phyloP scores from a whole-genome alignment of 2,329 filamentous ascomycete species.

The Akanthomyces muscarius region DNA sequence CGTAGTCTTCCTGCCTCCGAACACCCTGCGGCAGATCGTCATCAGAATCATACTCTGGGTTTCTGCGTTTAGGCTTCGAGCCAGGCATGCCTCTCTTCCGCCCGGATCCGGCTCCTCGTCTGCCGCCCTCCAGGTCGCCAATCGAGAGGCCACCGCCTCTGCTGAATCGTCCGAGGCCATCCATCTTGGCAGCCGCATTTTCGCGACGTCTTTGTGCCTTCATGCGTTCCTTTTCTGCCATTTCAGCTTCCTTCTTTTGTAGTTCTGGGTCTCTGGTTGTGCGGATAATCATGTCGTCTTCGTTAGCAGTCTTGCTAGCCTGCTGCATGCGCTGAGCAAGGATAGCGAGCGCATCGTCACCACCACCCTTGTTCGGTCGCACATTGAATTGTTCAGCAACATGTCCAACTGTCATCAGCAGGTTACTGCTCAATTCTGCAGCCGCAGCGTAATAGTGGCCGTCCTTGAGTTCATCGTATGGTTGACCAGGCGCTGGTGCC shows the following conservation, averaged over 20 bases:
- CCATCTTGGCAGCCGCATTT: constrained; percentile 61
- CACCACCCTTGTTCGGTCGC: constrained; percentile 60
- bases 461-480: constrained; percentile 64
- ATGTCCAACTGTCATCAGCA: constrained; percentile 71
- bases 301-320: constrained; percentile 53
- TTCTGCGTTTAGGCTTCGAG: constrained; percentile 49
- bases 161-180: constrained; percentile 48
- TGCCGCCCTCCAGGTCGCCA: constrained; percentile 63
- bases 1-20: constrained; percentile 68
- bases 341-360: constrained; percentile 67
- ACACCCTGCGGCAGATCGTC: constrained; percentile 62
- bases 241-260: constrained; percentile 68
- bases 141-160: constrained; percentile 61
- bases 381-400: constrained; percentile 69
- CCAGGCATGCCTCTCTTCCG: constrained; percentile 53
- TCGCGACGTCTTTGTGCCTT: constrained; percentile 64
- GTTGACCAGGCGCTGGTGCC: constrained; percentile 56
- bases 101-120: constrained; percentile 41
- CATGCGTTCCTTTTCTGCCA: constrained; percentile 69
- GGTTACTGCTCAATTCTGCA: constrained; percentile 62
- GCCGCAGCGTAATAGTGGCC: constrained; percentile 73
- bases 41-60: constrained; percentile 71
- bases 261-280: constrained; percentile 72
- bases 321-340: constrained; percentile 65
- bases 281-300: constrained; percentile 63